Conservation (phyloP, 1,139 yeast genomes). For the Hemisphaericaspora xylofermentans region DNA sequence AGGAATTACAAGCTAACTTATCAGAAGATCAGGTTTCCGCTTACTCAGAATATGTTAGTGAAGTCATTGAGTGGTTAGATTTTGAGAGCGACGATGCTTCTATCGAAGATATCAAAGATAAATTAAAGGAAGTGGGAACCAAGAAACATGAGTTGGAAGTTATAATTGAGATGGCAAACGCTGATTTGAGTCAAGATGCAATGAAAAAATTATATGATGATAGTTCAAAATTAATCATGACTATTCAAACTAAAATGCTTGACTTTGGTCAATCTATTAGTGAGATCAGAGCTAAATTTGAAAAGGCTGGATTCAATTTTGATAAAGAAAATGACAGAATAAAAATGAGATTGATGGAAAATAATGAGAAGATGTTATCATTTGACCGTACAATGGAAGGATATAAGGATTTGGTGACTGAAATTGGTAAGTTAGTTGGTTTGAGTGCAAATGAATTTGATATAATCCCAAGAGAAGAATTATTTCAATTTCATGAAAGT, state of each 20-base stretch:
- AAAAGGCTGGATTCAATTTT: slow-evolving; percentile 45
- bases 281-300: slow-evolving; percentile 40
- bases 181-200: slow-evolving; percentile 35
- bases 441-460: slow-evolving; percentile 27
- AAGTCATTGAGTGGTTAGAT: slow-evolving; percentile 76
- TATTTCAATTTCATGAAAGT: slow-evolving; percentile 34
- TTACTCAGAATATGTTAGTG: slow-evolving; percentile 33
- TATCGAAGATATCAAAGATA: slow-evolving; percentile 36
- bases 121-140: slow-evolving; percentile 20
- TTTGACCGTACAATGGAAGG: slow-evolving; percentile 35
- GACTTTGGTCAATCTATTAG: slow-evolving; percentile 46
- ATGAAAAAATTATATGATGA: slow-evolving; percentile 42
- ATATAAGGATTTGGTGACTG: slow-evolving; percentile 35
- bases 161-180: slow-evolving; percentile 24
- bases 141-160: slow-evolving; percentile 23
- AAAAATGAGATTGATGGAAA: slow-evolving; percentile 28
- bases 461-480: slow-evolving; percentile 28
- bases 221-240: slow-evolving; percentile 38
- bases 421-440: slow-evolving; percentile 28
- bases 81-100: slow-evolving; percentile 63
- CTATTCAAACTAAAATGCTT: slow-evolving; percentile 45
- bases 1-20: slow-evolving; percentile 33
- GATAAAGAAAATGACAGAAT: slow-evolving; percentile 48
- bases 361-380: slow-evolving; percentile 35
- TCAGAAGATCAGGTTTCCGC: slow-evolving; percentile 31